Percentiles rank a stretch among this genome's conserved stretches.
These are phyloP conservation scores for Komagataella phaffii DNA, from an alignment of 805 yeast species.

Conservation along the genomic window DNA sequence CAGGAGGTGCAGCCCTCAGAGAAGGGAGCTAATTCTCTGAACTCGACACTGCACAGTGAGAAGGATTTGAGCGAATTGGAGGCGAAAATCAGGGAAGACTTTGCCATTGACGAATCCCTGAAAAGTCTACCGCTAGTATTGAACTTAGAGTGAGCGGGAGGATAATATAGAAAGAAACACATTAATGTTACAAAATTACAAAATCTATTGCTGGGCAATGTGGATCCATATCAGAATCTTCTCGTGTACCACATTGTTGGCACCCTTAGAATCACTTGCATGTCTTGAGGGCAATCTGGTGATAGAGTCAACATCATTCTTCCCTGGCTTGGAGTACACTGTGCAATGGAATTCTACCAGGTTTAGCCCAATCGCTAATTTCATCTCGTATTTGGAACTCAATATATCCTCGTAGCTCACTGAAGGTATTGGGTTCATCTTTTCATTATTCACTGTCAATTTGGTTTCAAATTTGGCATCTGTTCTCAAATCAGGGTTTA, in stretches of 20 bases:
- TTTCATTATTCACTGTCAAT: slow-evolving; percentile 30
- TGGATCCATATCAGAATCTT: slow-evolving; percentile 25
- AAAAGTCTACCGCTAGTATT: neutral
- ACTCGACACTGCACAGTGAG: neutral
- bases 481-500: slow-evolving; percentile 18
- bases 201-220: slow-evolving; percentile 13
- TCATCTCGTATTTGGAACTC: slow-evolving; percentile 27
- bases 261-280: slow-evolving; percentile 6
- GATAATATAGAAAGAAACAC: neutral
- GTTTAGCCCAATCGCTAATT: slow-evolving; percentile 32
- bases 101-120: neutral
- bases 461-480: slow-evolving; percentile 19
- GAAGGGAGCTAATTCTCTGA: neutral
- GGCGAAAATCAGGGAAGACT: neutral
- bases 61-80: neutral
- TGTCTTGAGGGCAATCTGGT: slow-evolving; percentile 9
- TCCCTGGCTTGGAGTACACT: slow-evolving; percentile 13
- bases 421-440: slow-evolving; percentile 27
- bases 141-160: neutral
- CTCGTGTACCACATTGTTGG: slow-evolving; percentile 16
- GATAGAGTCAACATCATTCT: slow-evolving; percentile 7
- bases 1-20: neutral
- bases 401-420: slow-evolving; percentile 16
- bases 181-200: neutral
- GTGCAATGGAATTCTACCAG: slow-evolving; percentile 24